Base-by-base conservation (phyloP, 2,329 filamentous ascomycete genomes). In the Claviceps maximensis region DNA sequence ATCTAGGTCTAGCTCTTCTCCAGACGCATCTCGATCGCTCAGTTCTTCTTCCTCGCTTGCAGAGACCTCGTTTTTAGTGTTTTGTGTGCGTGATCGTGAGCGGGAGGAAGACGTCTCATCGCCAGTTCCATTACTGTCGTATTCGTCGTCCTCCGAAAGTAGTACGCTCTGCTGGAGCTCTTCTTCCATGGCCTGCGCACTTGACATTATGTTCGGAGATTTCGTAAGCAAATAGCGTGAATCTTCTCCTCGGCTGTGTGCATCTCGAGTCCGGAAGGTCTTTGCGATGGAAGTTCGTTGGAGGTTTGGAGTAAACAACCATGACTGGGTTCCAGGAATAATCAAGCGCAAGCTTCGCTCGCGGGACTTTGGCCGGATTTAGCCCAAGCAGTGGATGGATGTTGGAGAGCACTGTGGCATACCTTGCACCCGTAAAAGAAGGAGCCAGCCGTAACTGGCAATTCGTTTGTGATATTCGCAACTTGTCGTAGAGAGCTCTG, bases 101-200 rank as follows among this genome's bases (percentile, higher is more conserved):
- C 17, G 31, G 17, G 41, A 41, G 12, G 41, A 38, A 10, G 46
- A 17, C 36, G n/a, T 29, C 40, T 55, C 45, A 9, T 29, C 33
- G 49, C 21, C 64, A 36, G 62, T 62, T 27, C 69, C 61, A n/a
- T 58, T 58, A 15, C 59, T 65, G 49, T 65, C 68, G 52, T 72
- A 73, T 38, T 73, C 71, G 49, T 69, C 71, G 53, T 73, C 74
- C 54, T 77, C 75, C 6, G 75, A 77, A 53, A 74, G 68, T 58
- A 76, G 67, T 45, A 73, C 74, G 62, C 76, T 79, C 59, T 78
- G 75, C 60, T 79, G 78, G 53, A 79, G 69, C 63, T 80, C 75
- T 55, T 81, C 77, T 62, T 80, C 73, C 67, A 77, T 79, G 49
- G 74, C 68, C 60, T 78, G 76, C 53, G 74, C 71, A 59, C 72